A percentile compares a stretch with the other conserved stretches of the same genome.
Evolutionary conservation across 345 rosid genomes (phyloP).

Genomic region (Populus deltoides): DNA sequence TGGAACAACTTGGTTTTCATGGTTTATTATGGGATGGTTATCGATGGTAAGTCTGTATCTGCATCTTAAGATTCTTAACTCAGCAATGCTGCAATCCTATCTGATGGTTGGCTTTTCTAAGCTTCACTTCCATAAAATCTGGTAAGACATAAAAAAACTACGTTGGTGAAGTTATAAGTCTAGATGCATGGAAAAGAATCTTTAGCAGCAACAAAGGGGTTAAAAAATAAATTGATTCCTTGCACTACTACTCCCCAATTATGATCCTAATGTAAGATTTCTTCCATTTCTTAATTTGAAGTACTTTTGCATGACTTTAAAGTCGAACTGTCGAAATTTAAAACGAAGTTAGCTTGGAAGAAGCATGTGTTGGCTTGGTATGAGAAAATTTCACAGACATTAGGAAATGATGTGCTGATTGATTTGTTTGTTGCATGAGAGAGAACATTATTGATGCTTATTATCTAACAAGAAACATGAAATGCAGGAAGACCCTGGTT

Average conservation of each 20-base stretch:
- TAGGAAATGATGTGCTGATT: not conserved
- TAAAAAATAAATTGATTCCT: not conserved
- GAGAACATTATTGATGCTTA: not conserved
- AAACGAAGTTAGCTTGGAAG: not conserved
- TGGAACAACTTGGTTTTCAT: conserved; percentile 82
- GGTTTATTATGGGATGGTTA: conserved; percentile 68
- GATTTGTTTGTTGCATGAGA: not conserved
- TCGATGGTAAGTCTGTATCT: conserved; percentile 52
- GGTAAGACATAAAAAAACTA: not conserved
- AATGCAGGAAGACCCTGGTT: conserved; percentile 80
- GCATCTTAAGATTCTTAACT: not conserved
- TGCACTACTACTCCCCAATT: no score
- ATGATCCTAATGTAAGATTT: not conserved
- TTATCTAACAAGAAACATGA: conserved; percentile 14
- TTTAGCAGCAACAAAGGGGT: not conserved
- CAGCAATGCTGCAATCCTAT: not conserved
- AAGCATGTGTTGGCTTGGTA: not conserved
- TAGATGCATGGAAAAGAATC: not conserved
- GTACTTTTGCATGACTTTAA: not conserved
- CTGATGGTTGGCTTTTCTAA: not conserved
- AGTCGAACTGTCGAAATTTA: not conserved
- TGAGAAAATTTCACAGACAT: not conserved
- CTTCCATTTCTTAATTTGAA: not conserved
- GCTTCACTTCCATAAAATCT: not conserved
- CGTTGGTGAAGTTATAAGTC: not conserved